These are phyloP conservation scores for Gonapodya sp. DNA, from an alignment of 192 early-diverging fungal species.

Conservation along the genomic window DNA sequence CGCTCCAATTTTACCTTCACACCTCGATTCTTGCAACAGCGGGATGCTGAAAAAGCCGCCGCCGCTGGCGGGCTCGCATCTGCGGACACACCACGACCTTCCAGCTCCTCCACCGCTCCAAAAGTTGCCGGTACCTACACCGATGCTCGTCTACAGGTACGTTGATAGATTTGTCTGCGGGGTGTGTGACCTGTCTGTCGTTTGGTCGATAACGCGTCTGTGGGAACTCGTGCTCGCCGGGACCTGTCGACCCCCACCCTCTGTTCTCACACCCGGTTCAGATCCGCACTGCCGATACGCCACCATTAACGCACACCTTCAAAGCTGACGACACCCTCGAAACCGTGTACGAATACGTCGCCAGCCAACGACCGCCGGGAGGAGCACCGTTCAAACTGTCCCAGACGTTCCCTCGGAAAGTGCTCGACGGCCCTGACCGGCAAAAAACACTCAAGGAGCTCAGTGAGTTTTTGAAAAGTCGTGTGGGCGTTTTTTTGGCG, in stretches of 20 bases:
- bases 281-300: slow-evolving; percentile 45
- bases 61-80: slow-evolving; percentile 19
- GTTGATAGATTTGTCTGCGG: too few species aligned
- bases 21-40: too few species aligned
- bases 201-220: not conserved
- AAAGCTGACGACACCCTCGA: slow-evolving; percentile 43
- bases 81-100: not conserved
- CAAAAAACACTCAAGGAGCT: slow-evolving; percentile 61
- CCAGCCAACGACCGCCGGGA: slow-evolving; percentile 26
- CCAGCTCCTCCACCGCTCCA: not conserved
- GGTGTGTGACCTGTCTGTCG: slow-evolving; percentile 4
- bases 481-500: not conserved
- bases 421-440: slow-evolving; percentile 44
- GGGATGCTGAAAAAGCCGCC: slow-evolving; percentile 25
- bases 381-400: slow-evolving; percentile 46
- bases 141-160: slow-evolving; percentile 65
- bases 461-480: not conserved
- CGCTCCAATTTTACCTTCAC: too few species aligned
- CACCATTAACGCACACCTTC: slow-evolving; percentile 55
- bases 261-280: slow-evolving; percentile 19
- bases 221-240: not conserved
- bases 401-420: slow-evolving; percentile 64
- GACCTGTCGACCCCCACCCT: not conserved
- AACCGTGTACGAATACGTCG: slow-evolving; percentile 49
- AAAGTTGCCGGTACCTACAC: slow-evolving; percentile 49